These are phyloP conservation scores for Hypoxylon rickii DNA, from an alignment of 495 filamentous ascomycete species.

Conservation along the genomic window DNA sequence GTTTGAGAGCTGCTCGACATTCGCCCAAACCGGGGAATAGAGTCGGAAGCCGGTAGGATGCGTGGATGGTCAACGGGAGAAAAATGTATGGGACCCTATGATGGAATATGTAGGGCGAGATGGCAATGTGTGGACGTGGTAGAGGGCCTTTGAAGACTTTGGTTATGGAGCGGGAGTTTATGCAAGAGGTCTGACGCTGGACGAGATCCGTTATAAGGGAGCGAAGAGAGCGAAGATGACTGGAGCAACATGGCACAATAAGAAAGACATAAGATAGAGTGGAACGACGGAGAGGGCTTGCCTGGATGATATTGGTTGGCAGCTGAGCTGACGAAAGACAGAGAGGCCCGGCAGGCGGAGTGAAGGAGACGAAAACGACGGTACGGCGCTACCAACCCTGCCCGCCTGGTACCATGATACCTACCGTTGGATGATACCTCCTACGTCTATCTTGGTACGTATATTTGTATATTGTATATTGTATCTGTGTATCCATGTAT, in stretches of 20 bases:
- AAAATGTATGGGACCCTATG: slow-evolving; percentile 25
- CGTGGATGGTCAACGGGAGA: slow-evolving; percentile 15
- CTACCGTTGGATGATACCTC: slow-evolving; percentile 1
- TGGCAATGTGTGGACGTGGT: slow-evolving; percentile 20
- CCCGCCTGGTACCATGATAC: slow-evolving; percentile 17
- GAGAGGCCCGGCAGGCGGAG: slow-evolving; percentile 22
- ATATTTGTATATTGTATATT: neutral
- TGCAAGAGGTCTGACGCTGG: slow-evolving; percentile 24
- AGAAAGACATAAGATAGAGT: slow-evolving; percentile 34
- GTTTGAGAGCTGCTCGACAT: slow-evolving; percentile 38
- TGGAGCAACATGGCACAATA: slow-evolving; percentile 43
- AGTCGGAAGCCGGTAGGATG: slow-evolving; percentile 28
- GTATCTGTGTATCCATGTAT: neutral
- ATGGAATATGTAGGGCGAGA: slow-evolving; percentile 29
- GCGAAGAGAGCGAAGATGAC: slow-evolving; percentile 25
- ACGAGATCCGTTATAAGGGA: slow-evolving; percentile 40
- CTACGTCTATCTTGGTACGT: neutral
- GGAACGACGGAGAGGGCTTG: slow-evolving; percentile 29
- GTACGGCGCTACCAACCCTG: slow-evolving; percentile 28
- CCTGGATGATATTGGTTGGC: slow-evolving; percentile 31
- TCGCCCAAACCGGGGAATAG: slow-evolving; percentile 32
- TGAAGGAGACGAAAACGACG: slow-evolving; percentile 6
- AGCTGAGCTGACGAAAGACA: slow-evolving; percentile 39
- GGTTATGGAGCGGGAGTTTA: slow-evolving; percentile 30
- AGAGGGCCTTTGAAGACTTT: slow-evolving; percentile 4